Evolutionary conservation across 148 eudicot genomes (phyloP), one percentile per base, ranked within the genome.

Genomic region (Drosera capensis): DNA sequence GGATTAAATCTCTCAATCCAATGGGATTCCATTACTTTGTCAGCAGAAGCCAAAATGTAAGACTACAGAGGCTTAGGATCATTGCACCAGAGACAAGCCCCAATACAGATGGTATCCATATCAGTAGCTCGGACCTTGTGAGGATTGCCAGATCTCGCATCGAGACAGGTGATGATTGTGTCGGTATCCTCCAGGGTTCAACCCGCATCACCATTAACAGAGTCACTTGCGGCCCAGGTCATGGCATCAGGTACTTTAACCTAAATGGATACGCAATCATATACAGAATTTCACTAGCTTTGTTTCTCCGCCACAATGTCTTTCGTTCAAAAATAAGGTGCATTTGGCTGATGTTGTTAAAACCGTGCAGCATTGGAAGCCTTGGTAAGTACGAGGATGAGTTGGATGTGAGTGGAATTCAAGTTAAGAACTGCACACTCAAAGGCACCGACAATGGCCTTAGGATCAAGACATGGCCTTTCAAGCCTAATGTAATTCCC

Each of bases 41-140:
- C 4, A 70, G 72, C 0, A 19, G 35, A 0, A 31, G 69, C 48
- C 16, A 13, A 23, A 45, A 54, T 37, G 34, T 79, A 0, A 66
- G 66, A 35, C 7, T 68, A 37, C 66, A 60, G 13, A 46, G 64
- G 19, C 43, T 79, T 2, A 39, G 12, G 3, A 71, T 83, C 23
- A 40, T n/a, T 8, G 78, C 94, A 5, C 94, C 94, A 0, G 68
- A 0, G 0, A 56, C 61, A 0, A 71, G 80, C 56, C 84, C 84
- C 2, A 83, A 83, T 66, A 79, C 94, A 0, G 87, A 83, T 19
- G 87, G 94, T 5, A 61, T 83, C 21, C 94, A 83, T 58, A 71
- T 83, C 4, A 75, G 83, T 37, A 54, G 36, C 5, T 73, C 84
- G 0, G 53, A 56, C 30, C 5, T 26, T 11, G 73, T 79, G 12